Conservation (phyloP, 2,329 filamentous ascomycete species). For the Nectriaceae sp. region DNA sequence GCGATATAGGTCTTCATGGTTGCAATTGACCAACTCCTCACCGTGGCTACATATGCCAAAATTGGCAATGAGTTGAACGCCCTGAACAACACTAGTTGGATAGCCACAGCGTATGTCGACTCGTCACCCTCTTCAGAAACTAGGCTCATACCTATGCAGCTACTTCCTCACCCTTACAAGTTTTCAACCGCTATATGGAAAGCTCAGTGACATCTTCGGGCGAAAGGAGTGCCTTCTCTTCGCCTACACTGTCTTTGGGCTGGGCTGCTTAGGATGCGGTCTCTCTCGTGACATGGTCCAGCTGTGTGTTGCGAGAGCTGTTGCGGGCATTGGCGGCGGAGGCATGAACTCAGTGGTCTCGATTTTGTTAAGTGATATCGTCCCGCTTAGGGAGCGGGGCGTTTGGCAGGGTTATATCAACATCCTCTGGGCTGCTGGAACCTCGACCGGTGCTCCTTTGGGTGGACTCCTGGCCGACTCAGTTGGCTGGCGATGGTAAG, state of each 20-base stretch:
- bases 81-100: conserved; percentile 75
- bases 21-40: conserved; percentile 75
- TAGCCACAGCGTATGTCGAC: conserved; percentile 51
- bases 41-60: conserved; percentile 74
- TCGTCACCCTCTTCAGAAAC: background rate
- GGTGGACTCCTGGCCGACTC: conserved; percentile 72
- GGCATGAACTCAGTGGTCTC: conserved; percentile 71
- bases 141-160: conserved; percentile 29
- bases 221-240: conserved; percentile 67
- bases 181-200: conserved; percentile 75
- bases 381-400: conserved; percentile 69
- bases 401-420: conserved; percentile 76
- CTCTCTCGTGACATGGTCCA: conserved; percentile 64
- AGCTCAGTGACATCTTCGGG: conserved; percentile 70
- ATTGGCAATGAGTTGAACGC: conserved; percentile 77
- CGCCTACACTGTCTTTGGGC: conserved; percentile 63
- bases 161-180: conserved; percentile 76
- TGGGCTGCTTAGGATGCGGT: conserved; percentile 65
- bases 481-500: conserved; percentile 74
- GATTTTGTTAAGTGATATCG: conserved; percentile 68
- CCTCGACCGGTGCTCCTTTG: conserved; percentile 68
- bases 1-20: conserved; percentile 64
- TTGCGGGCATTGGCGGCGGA: conserved; percentile 63
- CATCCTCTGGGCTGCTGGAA: conserved; percentile 69
- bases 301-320: conserved; percentile 62